Base-by-base conservation (phyloP, 1,284 basidiomycete species). In the Ustilago cynodontis region DNA sequence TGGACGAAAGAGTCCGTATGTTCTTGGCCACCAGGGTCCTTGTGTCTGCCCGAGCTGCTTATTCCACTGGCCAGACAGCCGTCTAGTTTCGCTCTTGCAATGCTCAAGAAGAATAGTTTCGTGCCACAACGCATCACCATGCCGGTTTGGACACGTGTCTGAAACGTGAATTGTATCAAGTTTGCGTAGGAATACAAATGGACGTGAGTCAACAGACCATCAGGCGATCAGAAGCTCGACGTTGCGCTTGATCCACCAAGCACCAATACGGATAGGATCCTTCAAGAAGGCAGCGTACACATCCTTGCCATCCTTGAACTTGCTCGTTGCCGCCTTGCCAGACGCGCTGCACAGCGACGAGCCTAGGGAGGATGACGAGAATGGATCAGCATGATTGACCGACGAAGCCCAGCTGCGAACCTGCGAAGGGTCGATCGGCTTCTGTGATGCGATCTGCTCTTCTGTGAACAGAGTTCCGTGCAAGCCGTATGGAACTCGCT, bases 401-500 rank as follows among this genome's bases (percentile, higher is more conserved):
- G 68, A 71, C 14, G 35, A 53, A 1, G 76, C 76, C 77, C 77
- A 79, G 53, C 58, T 71, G 4, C 77, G 56, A 9, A 79, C 65
- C 39, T 70, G 55, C 11, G 33, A 33, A 1, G 65, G 41, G 20
- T 67, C 66, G 54, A 81, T 60, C 6, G 77, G 68, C 22, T 60
- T 74, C 51, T 86, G 85, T 29, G 59, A 49, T 16, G 69, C 58
- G 26, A 87, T 79, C 71, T 87, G 79, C 8, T 79, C 72, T 43
- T 69, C 71, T 3, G 80, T 75, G 70, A 87, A 84, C 55, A 85
- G 85, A 37, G 81, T 81, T 8, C 86, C 86, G 58, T 87, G 86
- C 10, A 87, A 54, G 13, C 86, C 86, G 50, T 87, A 86, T 1
- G 86, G 86, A 0, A 87, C 86, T 45, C 88, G 77, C 61, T 88